Base-by-base conservation (phyloP, 768 basidiomycete genomes). In the Tremella yokohamensis region DNA sequence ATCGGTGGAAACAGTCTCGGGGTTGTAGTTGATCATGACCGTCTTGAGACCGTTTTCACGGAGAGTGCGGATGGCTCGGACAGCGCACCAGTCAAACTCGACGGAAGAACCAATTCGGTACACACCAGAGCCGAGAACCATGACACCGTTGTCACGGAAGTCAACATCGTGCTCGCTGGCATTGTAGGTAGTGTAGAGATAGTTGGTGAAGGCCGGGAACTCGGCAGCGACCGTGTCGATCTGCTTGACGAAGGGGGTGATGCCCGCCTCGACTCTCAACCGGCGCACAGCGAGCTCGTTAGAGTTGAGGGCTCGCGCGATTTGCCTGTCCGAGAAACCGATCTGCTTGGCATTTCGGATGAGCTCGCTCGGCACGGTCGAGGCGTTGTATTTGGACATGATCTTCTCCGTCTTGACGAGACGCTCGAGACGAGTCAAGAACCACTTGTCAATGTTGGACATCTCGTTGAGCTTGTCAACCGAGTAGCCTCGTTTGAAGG, bases 51-150 rank as follows among this genome's bases (percentile, higher is more conserved):
- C 92, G 70, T 89, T 86, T n/a, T 94, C 89, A 63, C 93, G 90
- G 25, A 99, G 82, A 0, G 96, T 98, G 66, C 94, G 82, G 74
- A 98, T 98, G 29, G 93, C 91, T 49, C 93, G 87, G 53, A 99
- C 94, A 15, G 94, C 96, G 77, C 94, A 98, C 94, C 94, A 99
- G 76, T 98, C 94, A 79, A 99, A 98, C 79, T 99, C 94, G 77
- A 99, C 94, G 3, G 93, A 97, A 1, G 94, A 98, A 16, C 96
- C 94, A 65, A 99, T 99, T 53, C 96, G 87, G 78, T 99, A 99
- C 1, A 97, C 94, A 57, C 96, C 96, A 13, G 94, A 98, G 29
- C 96, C 96, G 40, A 98, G 83, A 2, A 98, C 96, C 84, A 98
- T 94, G 60, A 98, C 86, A 63, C 94, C 96, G 57, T 87, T 83